These are phyloP conservation scores for Sporothrix phasma DNA, from an alignment of 2,329 filamentous ascomycete genomes.

Conservation along the genomic window DNA sequence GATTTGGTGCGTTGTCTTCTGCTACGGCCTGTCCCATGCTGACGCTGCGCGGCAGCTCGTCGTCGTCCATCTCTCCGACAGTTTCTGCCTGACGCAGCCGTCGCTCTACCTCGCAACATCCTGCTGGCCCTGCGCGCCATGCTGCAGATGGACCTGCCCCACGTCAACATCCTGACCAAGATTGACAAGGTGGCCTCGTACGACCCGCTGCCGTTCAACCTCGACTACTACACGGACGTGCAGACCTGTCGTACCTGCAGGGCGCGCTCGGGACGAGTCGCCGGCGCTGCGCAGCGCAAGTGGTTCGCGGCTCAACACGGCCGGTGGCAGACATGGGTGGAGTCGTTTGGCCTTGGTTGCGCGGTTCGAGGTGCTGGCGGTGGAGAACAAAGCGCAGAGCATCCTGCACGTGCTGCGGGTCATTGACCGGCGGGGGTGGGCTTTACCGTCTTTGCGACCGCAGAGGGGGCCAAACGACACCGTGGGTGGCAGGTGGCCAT, in stretches of 20 bases:
- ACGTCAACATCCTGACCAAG: slow-evolving; percentile 93
- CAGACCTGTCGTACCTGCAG: slow-evolving; percentile 77
- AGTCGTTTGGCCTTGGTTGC: slow-evolving; percentile 87
- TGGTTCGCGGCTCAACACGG: slow-evolving; percentile 77
- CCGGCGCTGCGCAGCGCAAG: slow-evolving; percentile 59
- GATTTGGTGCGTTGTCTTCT: too few relatives aligned
- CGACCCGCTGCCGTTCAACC: slow-evolving; percentile 80
- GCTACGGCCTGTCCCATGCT: too few relatives aligned
- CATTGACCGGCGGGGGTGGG: slow-evolving; percentile 82
- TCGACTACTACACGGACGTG: slow-evolving; percentile 96
- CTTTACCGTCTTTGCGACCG: slow-evolving; percentile 87
- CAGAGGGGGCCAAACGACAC: slow-evolving; percentile 90
- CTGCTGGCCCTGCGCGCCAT: slow-evolving; percentile 89
- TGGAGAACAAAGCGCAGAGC: slow-evolving; percentile 93
- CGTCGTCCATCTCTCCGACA: slow-evolving; percentile 87
- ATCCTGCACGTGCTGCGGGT: slow-evolving; percentile 88
- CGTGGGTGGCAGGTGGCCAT: slow-evolving; percentile 96
- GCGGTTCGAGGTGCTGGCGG: slow-evolving; percentile 82
- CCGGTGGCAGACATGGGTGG: slow-evolving; percentile 77
- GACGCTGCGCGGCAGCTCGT: slow-evolving; percentile 59
- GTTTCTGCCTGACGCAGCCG: slow-evolving; percentile 83
- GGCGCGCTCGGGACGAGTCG: slow-evolving; percentile 69
- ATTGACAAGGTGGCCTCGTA: slow-evolving; percentile 89
- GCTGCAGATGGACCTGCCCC: slow-evolving; percentile 95
- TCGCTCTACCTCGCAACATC: slow-evolving; percentile 89